Conservation (phyloP, 108 stramenopile species). For the Schizochytrium sp. region DNA sequence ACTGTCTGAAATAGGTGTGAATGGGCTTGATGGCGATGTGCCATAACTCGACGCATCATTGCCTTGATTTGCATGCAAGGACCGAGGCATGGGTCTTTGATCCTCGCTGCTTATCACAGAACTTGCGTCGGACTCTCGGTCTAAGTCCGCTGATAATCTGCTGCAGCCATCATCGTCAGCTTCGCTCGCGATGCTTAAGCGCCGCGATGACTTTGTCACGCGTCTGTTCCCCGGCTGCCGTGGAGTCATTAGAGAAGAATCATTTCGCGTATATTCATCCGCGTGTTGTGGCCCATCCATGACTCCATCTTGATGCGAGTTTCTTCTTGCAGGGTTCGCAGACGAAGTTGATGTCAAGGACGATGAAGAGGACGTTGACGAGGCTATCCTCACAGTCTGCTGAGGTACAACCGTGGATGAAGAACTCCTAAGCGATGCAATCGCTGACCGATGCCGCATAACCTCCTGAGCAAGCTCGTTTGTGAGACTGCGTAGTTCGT, state of each 20-base stretch:
- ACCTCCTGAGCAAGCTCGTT: background rate
- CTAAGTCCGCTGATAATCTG: too few species aligned
- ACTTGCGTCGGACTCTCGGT: too few species aligned
- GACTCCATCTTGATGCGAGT: background rate
- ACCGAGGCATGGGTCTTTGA: too few species aligned
- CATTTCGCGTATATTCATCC: background rate
- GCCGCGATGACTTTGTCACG: background rate
- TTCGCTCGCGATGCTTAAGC: too few species aligned
- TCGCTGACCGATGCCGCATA: background rate
- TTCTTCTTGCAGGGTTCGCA: background rate
- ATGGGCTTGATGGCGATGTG: background rate
- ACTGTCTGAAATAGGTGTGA: background rate
- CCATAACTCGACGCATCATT: too few species aligned
- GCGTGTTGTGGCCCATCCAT: background rate
- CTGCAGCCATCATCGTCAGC: too few species aligned
- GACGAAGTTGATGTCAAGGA: background rate
- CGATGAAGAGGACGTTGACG: background rate
- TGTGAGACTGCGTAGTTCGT: background rate
- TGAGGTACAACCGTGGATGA: background rate
- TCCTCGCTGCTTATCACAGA: too few species aligned
- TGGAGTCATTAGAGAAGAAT: background rate
- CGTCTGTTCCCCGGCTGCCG: background rate
- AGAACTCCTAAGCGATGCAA: background rate
- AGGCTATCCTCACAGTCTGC: background rate
- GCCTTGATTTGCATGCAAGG: too few species aligned